These are phyloP conservation scores for Aquilaria malaccensis DNA, from an alignment of 345 rosid species.

Conservation along the genomic window DNA sequence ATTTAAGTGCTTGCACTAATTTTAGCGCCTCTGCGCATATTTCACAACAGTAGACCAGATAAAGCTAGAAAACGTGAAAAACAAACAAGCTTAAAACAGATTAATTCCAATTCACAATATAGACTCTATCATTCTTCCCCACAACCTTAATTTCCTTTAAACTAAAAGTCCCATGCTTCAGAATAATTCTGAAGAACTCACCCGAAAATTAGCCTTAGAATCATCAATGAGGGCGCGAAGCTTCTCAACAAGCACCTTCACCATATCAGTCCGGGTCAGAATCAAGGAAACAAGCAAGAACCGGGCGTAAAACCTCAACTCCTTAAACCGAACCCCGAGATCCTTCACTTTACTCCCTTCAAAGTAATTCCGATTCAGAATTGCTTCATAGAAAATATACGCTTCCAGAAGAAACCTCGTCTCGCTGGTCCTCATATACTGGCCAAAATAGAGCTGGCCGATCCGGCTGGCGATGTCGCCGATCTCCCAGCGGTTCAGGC, in stretches of 20 bases:
- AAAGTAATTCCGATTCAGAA: constrained; percentile 69
- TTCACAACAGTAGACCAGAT: no score
- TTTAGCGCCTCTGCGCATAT: no score
- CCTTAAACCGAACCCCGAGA: constrained; percentile 72
- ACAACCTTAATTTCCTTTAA: no score
- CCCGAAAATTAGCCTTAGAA: constrained; percentile 66
- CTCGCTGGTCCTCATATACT: constrained; percentile 92
- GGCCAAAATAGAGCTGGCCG: constrained; percentile 94
- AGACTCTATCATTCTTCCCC: no score
- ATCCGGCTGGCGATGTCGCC: constrained; percentile 99
- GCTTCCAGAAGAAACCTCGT: constrained; percentile 80
- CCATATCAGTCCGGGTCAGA: constrained; percentile 57
- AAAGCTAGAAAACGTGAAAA: no score
- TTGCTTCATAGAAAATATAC: constrained; percentile 90
- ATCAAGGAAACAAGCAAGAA: constrained; percentile 78
- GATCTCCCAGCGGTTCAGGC: constrained; percentile 92
- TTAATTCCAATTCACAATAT: no score
- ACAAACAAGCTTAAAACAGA: no score
- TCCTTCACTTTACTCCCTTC: constrained; percentile 54
- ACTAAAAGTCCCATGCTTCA: no score
- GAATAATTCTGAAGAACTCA: constrained; percentile 13
- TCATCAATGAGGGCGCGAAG: constrained; percentile 60
- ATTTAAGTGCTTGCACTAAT: no score
- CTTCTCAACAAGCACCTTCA: constrained; percentile 38
- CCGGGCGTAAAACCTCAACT: constrained; percentile 83